These are phyloP conservation scores for Fusarium heterosporum DNA, from an alignment of 2,329 filamentous ascomycete species.

Conservation along the genomic window DNA sequence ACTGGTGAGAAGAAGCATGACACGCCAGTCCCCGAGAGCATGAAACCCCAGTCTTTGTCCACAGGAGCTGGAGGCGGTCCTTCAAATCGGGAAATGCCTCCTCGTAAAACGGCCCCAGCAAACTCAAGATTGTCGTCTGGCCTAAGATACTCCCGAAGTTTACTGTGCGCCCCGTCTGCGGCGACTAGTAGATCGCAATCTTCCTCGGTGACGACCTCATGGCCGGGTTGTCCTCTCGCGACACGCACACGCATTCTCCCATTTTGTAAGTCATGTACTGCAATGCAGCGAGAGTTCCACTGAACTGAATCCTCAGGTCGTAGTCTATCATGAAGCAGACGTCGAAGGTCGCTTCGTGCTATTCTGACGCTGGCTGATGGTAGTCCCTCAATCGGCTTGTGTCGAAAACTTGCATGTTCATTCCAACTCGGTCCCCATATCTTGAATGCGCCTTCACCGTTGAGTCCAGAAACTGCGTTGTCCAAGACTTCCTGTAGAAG, in stretches of 20 bases:
- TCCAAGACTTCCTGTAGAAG: constrained; percentile 51
- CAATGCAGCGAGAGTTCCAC: constrained; percentile 47
- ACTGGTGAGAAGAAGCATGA: constrained; percentile 60
- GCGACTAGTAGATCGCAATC: constrained; percentile 58
- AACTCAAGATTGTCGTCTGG: constrained; percentile 56
- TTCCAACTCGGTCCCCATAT: constrained; percentile 56
- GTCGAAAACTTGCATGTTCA: constrained; percentile 49
- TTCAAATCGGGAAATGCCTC: constrained; percentile 54
- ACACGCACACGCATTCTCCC: constrained; percentile 44
- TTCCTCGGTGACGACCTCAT: constrained; percentile 16
- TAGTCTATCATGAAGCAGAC: constrained; percentile 49
- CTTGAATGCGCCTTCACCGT: constrained; percentile 52
- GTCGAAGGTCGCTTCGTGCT: constrained; percentile 52
- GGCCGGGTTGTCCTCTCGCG: neutral
- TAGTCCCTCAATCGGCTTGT: constrained; percentile 49
- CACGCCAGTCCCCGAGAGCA: constrained; percentile 54
- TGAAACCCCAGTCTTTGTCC: constrained; percentile 55
- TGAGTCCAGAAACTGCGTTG: constrained; percentile 49
- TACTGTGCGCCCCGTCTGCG: constrained; percentile 59
- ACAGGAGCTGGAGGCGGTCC: constrained; percentile 50
- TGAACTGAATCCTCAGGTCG: constrained; percentile 35
- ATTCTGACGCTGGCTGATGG: constrained; percentile 54
- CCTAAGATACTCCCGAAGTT: constrained; percentile 53
- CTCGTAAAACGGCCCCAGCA: constrained; percentile 55
- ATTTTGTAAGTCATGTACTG: constrained; percentile 34